Evolutionary conservation across 2,329 filamentous ascomycete species (phyloP), one percentile per base, ranked within the genome.

Genomic region (Septoria petroselini): DNA sequence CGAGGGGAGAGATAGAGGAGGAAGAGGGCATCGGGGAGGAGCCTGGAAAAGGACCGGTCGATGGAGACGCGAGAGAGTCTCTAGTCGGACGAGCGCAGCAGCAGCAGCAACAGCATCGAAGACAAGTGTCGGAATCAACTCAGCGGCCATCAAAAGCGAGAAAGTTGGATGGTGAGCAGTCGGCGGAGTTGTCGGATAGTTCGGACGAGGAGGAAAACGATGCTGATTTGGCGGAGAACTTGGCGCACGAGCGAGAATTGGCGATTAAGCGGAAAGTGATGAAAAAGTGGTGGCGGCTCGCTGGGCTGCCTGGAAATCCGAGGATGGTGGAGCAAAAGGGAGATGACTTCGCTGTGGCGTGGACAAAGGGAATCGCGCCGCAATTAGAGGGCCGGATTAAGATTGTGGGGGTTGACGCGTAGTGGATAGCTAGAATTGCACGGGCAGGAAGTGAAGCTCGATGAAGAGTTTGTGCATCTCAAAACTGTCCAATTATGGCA

Each of bases 291-390:
- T 85, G 84, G 62, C 75, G 79, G 17, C 70, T 82, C 52, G 82
- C 85, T 0, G 82, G 83, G 0, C 71, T 94, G 15, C 74, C 82
- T 51, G 75, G 68, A 0, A 60, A 68, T 30, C 66, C 73, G 7
- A 65, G 62, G 4, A 66, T 72, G 47, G 76, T 78, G 12, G 76
- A 87, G 52, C 35, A 77, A 50, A 74, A 82, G 42, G 77, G 73
- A 0, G 82, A 83, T 53, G 78, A 82, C 42, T 82, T 85, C 25
- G 71, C 71, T 30, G 76, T 79, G 2, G 78, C 84, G 57, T 95
- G 89, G 88, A 91, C 88, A 7, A 81, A 80, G 55, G 85, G 87
- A 1, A 91, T 95, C 66, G 81, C 84, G 48, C 90, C 90, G 1
- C 78, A 79, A 49, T 54, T 91, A 7, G 89, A 95, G 65, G 88